phyloP scores from a whole-genome alignment of 2,329 filamentous ascomycete species.

The Madurella fahalii region DNA sequence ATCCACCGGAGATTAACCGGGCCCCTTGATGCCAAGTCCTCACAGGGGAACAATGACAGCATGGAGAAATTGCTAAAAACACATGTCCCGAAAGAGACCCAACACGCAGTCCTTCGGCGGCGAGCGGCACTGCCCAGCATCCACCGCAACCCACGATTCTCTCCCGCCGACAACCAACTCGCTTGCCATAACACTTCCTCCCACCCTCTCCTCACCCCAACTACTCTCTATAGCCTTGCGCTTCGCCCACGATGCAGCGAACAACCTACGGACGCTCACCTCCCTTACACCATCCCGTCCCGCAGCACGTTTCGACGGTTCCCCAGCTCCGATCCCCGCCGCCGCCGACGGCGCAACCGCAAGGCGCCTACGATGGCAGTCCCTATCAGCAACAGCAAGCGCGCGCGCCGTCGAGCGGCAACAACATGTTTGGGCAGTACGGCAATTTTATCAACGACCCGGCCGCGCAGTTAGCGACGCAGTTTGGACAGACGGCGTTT shows the following conservation, averaged over 20 bases:
- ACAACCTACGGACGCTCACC: conserved; percentile 81
- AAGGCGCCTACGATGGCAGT: conserved; percentile 57
- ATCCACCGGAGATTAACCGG: conserved; percentile 19
- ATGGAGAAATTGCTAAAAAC: conserved; percentile 26
- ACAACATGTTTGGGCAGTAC: conserved; percentile 66
- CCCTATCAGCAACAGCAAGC: conserved; percentile 66
- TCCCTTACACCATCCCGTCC: conserved; percentile 92
- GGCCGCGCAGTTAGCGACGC: conserved; percentile 88
- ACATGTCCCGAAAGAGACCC: conserved; percentile 26
- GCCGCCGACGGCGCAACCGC: conserved; percentile 67
- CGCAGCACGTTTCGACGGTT: conserved; percentile 96
- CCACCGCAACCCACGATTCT: conserved; percentile 2
- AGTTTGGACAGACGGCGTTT: conserved; percentile 88
- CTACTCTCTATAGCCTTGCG: not conserved
- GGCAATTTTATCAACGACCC: conserved; percentile 95
- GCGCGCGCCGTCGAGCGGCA: conserved; percentile 41
- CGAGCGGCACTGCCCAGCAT: not conserved
- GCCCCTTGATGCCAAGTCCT: conserved; percentile 4
- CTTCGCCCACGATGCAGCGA: conserved; percentile 68
- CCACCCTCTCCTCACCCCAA: not conserved
- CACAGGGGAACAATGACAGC: conserved; percentile 18
- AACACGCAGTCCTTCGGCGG: not conserved
- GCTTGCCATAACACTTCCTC: not conserved
- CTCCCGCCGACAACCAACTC: conserved; percentile 6
- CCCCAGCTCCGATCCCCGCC: conserved; percentile 94